These are phyloP conservation scores for Podila epicladia DNA, from an alignment of 192 early-diverging fungal genomes.

Conservation along the genomic window DNA sequence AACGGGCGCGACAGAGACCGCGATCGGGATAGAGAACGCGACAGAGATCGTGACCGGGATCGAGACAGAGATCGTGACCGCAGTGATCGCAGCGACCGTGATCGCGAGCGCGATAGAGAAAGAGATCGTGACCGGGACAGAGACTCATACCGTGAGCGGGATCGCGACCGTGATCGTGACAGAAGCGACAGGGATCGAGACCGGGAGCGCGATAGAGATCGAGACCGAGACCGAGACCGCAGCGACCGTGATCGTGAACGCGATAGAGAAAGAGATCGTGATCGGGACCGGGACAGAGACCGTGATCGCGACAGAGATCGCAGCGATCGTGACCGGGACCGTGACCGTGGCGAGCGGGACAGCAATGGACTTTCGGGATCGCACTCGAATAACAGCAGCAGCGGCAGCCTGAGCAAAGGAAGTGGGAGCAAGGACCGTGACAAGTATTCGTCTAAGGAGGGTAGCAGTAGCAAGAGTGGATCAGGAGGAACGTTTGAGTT, in stretches of 20 bases:
- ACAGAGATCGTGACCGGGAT: slow-evolving; percentile 17
- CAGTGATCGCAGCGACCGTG: slow-evolving; percentile 10
- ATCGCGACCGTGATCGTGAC: slow-evolving; percentile 7
- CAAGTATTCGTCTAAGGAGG: slow-evolving; percentile 22
- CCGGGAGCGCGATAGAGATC: slow-evolving; percentile 15
- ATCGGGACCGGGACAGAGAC: slow-evolving; percentile 1
- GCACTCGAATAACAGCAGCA: slow-evolving; percentile 23
- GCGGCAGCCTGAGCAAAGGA: slow-evolving; percentile 23
- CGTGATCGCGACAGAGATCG: neutral
- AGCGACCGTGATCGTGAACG: neutral
- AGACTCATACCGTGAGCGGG: slow-evolving; percentile 3
- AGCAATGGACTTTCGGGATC: slow-evolving; percentile 10
- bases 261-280: too few species aligned
- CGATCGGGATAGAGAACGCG: neutral
- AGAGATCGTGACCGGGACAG: slow-evolving; percentile 14
- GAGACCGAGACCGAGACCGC: slow-evolving; percentile 2
- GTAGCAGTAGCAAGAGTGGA: slow-evolving; percentile 1
- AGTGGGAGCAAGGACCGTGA: slow-evolving; percentile 30
- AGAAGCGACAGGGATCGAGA: slow-evolving; percentile 6
- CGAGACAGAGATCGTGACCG: slow-evolving; percentile 16
- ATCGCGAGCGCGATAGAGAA: slow-evolving; percentile 9
- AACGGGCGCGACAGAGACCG: slow-evolving; percentile 20
- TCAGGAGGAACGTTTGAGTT: neutral
- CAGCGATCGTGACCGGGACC: slow-evolving; percentile 12
- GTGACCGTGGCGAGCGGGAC: slow-evolving; percentile 16